Evolutionary conservation across 2,329 filamentous ascomycete genomes (phyloP).

Genomic region (Ilyonectria sp.): DNA sequence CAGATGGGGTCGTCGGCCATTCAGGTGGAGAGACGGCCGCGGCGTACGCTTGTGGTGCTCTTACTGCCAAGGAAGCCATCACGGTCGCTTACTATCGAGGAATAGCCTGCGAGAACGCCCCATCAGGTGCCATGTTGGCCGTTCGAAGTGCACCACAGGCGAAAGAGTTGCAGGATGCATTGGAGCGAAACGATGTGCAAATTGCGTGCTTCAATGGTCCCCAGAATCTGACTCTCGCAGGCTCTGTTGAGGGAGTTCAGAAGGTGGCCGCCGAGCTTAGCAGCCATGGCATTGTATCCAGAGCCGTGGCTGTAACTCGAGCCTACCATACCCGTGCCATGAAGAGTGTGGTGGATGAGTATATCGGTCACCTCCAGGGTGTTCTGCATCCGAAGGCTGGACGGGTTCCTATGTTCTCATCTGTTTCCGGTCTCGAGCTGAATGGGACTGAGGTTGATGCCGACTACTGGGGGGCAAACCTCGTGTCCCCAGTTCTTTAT

Average conservation of each 20-base stretch:
- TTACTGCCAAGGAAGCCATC: constrained; percentile 41
- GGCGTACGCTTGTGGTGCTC: constrained; percentile 42
- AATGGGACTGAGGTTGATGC: constrained; percentile 41
- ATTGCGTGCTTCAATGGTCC: constrained; percentile 44
- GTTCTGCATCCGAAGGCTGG: constrained; percentile 34
- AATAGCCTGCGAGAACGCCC: constrained; percentile 42
- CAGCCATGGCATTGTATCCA: constrained; percentile 36
- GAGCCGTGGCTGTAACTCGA: constrained; percentile 40
- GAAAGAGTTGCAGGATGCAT: constrained; percentile 35
- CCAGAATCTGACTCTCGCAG: constrained; percentile 42
- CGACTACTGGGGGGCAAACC: constrained; percentile 42
- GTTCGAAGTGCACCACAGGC: constrained; percentile 36
- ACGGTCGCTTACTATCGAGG: constrained; percentile 42
- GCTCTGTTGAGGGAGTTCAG: constrained; percentile 37
- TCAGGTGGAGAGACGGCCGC: constrained; percentile 43
- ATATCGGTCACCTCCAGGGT: constrained; percentile 34
- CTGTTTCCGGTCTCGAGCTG: constrained; percentile 35
- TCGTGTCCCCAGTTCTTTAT: constrained; percentile 43
- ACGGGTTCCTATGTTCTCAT: constrained; percentile 41
- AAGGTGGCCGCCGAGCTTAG: constrained; percentile 36
- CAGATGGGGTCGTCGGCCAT: constrained; percentile 42
- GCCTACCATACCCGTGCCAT: constrained; percentile 42
- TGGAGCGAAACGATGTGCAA: constrained; percentile 39
- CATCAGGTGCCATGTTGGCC: constrained; percentile 37
- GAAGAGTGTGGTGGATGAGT: constrained; percentile 40